phyloP scores from a whole-genome alignment of 2,329 filamentous ascomycete genomes.

The Colletotrichum sp. region DNA sequence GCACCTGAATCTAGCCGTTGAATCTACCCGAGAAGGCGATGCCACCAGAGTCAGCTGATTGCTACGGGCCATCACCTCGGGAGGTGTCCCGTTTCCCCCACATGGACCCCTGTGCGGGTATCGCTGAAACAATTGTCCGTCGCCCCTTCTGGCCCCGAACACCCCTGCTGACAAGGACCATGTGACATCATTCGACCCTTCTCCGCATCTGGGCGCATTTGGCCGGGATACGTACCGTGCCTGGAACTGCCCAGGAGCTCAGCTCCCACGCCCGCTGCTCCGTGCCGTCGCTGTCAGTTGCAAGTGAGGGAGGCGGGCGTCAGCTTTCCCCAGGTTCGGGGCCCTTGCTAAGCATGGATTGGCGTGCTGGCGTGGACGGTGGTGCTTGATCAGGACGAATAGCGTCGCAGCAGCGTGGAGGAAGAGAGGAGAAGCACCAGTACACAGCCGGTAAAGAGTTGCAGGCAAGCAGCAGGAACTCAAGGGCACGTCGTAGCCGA shows the following conservation, averaged over 20 bases:
- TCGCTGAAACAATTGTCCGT: slow-evolving; percentile 4
- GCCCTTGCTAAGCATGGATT: not conserved
- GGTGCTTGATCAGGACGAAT: slow-evolving; percentile 9
- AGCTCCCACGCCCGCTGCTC: not conserved
- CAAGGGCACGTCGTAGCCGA: not conserved
- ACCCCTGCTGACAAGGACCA: not conserved
- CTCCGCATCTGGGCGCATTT: slow-evolving; percentile 20
- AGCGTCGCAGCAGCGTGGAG: not conserved
- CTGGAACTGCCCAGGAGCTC: not conserved
- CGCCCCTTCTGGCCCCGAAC: not conserved
- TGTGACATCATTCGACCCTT: slow-evolving; percentile 21
- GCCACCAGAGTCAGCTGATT: not conserved
- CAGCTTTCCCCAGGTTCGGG: slow-evolving; percentile 20
- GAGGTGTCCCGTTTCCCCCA: not conserved
- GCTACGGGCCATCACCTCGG: not conserved
- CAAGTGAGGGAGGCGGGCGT: not conserved
- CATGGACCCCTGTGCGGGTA: not conserved
- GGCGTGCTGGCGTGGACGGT: not conserved
- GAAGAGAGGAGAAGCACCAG: not conserved
- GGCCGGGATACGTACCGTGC: slow-evolving; percentile 12
- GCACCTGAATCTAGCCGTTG: not conserved
- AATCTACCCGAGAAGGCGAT: not conserved
- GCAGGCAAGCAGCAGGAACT: not conserved
- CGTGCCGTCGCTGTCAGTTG: not conserved
- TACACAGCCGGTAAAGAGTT: not conserved